Conservation (phyloP, 768 basidiomycete species). For the Clathrus columnatus region DNA sequence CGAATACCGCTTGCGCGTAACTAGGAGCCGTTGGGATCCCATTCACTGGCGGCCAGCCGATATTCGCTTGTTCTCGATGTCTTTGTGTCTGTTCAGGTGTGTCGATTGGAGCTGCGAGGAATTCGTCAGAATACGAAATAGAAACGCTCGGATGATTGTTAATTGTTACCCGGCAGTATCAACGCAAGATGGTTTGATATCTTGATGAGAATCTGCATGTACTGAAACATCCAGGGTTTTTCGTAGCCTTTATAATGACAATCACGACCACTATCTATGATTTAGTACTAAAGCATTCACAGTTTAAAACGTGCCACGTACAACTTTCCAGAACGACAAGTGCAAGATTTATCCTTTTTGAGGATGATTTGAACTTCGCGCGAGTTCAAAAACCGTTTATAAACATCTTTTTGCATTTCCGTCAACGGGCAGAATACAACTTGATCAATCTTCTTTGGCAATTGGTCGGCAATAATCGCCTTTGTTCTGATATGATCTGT, state of each 20-base stretch:
- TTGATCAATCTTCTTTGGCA: slow-evolving; percentile 82
- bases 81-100: slow-evolving; percentile 51
- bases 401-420: slow-evolving; percentile 56
- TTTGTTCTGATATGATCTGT: slow-evolving; percentile 46
- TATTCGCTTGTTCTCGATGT: slow-evolving; percentile 52
- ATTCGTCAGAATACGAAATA: background rate
- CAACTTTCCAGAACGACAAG: slow-evolving; percentile 55
- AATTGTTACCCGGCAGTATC: slow-evolving; percentile 62
- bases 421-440: slow-evolving; percentile 93
- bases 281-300: background rate
- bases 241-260: slow-evolving; percentile 8
- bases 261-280: slow-evolving; percentile 2
- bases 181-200: slow-evolving; percentile 83
- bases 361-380: slow-evolving; percentile 64
- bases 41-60: slow-evolving; percentile 52
- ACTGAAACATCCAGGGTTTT: slow-evolving; percentile 46
- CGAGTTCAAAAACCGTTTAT: slow-evolving; percentile 60
- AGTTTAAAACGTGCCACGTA: slow-evolving; percentile 24
- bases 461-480: slow-evolving; percentile 67
- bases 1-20: slow-evolving; percentile 53
- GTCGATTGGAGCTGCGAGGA: slow-evolving; percentile 50
- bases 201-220: slow-evolving; percentile 76
- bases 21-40: slow-evolving; percentile 33
- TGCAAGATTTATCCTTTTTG: slow-evolving; percentile 59
- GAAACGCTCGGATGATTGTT: background rate